Conservation (phyloP, 345 rosid species). For the Dipteronia dyeriana region DNA sequence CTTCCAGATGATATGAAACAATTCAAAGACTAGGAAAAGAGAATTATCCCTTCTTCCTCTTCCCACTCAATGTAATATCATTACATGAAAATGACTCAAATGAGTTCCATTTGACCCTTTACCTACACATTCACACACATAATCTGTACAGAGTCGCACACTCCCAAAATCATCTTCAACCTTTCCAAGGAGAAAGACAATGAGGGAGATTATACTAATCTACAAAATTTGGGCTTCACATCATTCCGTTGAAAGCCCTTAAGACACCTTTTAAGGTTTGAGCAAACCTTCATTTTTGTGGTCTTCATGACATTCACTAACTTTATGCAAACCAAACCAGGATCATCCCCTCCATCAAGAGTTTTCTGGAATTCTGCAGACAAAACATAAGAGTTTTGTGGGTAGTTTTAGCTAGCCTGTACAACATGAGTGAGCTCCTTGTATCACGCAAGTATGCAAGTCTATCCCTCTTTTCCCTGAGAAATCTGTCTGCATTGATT, state of each 20-base stretch:
- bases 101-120: not conserved
- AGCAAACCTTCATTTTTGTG: conserved; percentile 15
- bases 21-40: not conserved
- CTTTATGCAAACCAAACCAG: conserved; percentile 24
- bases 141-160: conserved; percentile 1
- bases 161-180: conserved; percentile 5
- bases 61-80: not conserved
- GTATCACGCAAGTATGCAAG: not conserved
- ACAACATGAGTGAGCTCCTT: not conserved
- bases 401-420: conserved; percentile 7
- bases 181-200: not conserved
- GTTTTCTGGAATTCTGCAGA: conserved; percentile 29
- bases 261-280: conserved; percentile 12
- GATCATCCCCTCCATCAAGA: conserved; percentile 27
- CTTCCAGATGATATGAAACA: not conserved
- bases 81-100: not conserved
- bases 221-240: conserved; percentile 15
- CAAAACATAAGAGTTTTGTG: not conserved
- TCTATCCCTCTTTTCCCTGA: conserved; percentile 20
- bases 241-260: conserved; percentile 25
- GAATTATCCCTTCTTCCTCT: conserved; percentile 18
- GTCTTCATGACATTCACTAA: conserved; percentile 19
- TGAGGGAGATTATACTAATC: not conserved
- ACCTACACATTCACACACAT: not conserved
- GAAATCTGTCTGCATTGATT: conserved; percentile 21